Conservation (phyloP, 768 basidiomycete species). For the Lentinus tigrinus region DNA sequence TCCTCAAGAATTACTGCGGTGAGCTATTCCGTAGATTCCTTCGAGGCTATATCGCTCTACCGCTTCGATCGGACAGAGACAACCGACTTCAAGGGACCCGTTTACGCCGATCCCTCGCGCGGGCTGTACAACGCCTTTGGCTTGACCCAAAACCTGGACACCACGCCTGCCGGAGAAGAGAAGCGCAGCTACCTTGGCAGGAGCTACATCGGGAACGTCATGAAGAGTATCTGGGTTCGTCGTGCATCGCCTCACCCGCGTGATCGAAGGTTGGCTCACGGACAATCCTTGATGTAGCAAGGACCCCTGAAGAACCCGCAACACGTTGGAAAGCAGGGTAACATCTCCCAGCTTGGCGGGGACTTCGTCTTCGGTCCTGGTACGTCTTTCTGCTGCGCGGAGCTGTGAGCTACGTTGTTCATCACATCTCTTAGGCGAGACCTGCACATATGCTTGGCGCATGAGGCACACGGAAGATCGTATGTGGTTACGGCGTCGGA, state of each 20-base stretch:
- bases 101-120: conserved; percentile 68
- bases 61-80: conserved; percentile 33
- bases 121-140: conserved; percentile 59
- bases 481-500: conserved; percentile 7
- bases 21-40: not conserved
- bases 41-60: not conserved
- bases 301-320: conserved; percentile 38
- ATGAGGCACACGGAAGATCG: conserved; percentile 67
- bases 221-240: conserved; percentile 48
- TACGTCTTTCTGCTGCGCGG: conserved; percentile 22
- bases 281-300: conserved; percentile 3
- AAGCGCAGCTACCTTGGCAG: conserved; percentile 45
- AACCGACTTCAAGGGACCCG: conserved; percentile 43
- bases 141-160: conserved; percentile 49
- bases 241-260: not conserved
- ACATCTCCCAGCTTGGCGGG: conserved; percentile 60
- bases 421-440: conserved; percentile 32
- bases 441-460: conserved; percentile 50
- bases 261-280: not conserved
- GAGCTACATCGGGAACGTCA: conserved; percentile 29
- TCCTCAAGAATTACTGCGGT: conserved; percentile 52
- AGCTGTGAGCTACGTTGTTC: not conserved
- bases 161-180: conserved; percentile 44
- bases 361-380: conserved; percentile 64
- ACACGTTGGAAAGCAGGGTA: conserved; percentile 60